These are phyloP conservation scores for Russula sp. DNA, from an alignment of 768 basidiomycete species.

Conservation along the genomic window DNA sequence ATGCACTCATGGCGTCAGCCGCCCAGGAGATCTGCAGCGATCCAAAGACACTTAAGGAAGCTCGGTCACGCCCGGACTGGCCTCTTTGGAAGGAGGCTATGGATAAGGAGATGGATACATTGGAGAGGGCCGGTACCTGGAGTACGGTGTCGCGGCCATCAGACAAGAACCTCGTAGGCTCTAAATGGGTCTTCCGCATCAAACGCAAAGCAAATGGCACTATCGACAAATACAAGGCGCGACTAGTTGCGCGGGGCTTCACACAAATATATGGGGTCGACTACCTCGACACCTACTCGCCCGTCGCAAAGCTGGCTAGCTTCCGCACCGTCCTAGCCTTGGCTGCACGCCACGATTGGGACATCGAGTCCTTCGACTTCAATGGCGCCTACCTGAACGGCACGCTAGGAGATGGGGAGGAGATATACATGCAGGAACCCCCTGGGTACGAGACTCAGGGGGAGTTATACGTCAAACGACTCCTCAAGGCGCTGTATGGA, in stretches of 20 bases:
- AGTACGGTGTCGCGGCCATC: too few relatives aligned
- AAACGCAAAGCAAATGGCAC: constrained; percentile 23
- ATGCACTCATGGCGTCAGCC: background rate
- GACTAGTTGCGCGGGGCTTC: constrained; percentile 37
- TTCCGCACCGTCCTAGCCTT: constrained; percentile 21
- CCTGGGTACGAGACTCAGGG: background rate
- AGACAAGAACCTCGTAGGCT: background rate
- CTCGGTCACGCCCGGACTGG: too few relatives aligned
- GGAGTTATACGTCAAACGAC: background rate
- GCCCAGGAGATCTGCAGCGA: background rate
- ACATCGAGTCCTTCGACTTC: background rate
- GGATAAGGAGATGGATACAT: background rate
- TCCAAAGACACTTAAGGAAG: background rate
- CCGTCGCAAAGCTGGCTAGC: constrained; percentile 18
- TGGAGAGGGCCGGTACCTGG: background rate
- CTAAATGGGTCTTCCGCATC: constrained; percentile 26
- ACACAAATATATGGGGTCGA: constrained; percentile 33
- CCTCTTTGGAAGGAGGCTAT: background rate
- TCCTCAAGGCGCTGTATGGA: background rate
- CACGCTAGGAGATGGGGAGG: too few relatives aligned
- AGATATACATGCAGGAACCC: background rate
- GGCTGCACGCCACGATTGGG: constrained; percentile 21
- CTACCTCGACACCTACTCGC: constrained; percentile 29
- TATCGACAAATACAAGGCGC: constrained; percentile 28
- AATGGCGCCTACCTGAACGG: background rate